These are phyloP conservation scores for Carex parvula DNA, from an alignment of 176 grass and related monocot genomes.

Conservation along the genomic window DNA sequence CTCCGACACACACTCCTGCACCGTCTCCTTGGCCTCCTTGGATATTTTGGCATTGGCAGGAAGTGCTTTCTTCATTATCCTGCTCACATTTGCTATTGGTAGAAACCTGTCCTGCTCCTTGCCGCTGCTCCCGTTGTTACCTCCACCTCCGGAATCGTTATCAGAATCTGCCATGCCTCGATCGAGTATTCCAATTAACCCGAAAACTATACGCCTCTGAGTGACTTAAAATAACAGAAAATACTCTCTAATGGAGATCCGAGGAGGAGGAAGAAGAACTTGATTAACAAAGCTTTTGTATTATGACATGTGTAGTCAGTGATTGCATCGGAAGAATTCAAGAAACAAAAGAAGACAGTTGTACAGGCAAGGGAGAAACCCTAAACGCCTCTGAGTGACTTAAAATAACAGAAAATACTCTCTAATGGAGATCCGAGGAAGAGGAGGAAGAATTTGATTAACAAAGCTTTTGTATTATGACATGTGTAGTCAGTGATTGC, in stretches of 20 bases:
- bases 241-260: background rate
- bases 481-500: background rate
- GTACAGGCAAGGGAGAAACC: background rate
- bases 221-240: background rate
- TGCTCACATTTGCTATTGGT: conserved; percentile 93
- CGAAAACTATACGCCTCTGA: background rate
- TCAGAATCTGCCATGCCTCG: conserved; percentile 78
- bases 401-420: background rate
- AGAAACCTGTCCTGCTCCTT: conserved; percentile 95
- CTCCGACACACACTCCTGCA: conserved; percentile 99
- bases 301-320: background rate
- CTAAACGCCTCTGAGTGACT: background rate
- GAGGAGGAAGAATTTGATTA: background rate
- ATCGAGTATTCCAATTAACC: background rate
- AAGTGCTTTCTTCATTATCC: conserved; percentile 99
- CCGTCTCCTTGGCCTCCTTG: conserved; percentile 99
- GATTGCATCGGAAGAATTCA: background rate
- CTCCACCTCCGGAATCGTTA: conserved; percentile 73
- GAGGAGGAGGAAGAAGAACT: background rate
- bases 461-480: background rate
- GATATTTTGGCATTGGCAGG: conserved; percentile 97
- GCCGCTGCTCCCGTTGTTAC: conserved; percentile 40
- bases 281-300: background rate
- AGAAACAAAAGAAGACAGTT: background rate
- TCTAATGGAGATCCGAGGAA: background rate